Conservation (phyloP, 2,329 filamentous ascomycete species). For the Dactylellina cionopaga region DNA sequence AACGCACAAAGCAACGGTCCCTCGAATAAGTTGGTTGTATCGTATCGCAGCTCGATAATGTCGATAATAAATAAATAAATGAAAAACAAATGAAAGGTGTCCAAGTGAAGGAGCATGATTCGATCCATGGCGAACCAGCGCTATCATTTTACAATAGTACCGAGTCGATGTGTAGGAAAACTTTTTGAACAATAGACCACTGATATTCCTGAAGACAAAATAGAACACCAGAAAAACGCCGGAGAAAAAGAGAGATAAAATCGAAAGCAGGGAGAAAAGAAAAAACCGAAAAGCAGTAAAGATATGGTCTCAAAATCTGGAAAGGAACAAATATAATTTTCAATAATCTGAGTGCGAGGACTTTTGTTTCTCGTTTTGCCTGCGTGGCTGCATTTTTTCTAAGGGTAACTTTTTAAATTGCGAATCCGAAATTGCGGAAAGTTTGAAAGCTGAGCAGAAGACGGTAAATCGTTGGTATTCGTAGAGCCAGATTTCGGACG, state of each 20-base stretch:
- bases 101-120: conserved; percentile 40
- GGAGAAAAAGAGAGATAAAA: neutral
- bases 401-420: conserved; percentile 37
- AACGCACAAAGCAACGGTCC: conserved; percentile 34
- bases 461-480: conserved; percentile 45
- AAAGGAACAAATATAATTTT: conserved; percentile 10
- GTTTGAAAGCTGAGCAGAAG: conserved; percentile 24
- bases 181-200: conserved; percentile 46
- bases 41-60: conserved; percentile 40
- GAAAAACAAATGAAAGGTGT: conserved; percentile 47
- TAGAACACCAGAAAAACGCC: conserved; percentile 45
- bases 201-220: conserved; percentile 9
- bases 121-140: conserved; percentile 53
- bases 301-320: conserved; percentile 8
- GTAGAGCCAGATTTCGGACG: conserved; percentile 15
- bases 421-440: conserved; percentile 20
- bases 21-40: conserved; percentile 28
- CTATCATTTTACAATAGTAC: conserved; percentile 36
- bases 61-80: too few species aligned
- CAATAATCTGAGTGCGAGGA: conserved; percentile 19
- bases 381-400: conserved; percentile 43
- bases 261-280: too few species aligned
- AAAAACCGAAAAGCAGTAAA: conserved; percentile 20
- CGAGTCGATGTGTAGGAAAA: conserved; percentile 34
- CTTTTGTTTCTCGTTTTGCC: conserved; percentile 49